A percentile compares a stretch with the other conserved stretches of the same genome.
Conservation (phyloP, 140 eudicot genomes). For the Cichorium intybus region DNA sequence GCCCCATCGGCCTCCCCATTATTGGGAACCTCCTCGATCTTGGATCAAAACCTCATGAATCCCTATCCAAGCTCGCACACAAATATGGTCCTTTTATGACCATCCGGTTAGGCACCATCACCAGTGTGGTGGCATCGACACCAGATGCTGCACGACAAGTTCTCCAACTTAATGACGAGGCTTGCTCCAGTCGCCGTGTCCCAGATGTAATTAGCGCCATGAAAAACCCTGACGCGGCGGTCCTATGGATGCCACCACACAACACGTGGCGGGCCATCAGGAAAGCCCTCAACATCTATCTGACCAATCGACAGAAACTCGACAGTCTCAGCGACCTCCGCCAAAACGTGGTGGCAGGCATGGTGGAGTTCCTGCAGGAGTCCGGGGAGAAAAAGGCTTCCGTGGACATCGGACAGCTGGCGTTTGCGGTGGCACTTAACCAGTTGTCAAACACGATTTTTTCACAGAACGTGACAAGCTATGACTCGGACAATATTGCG, state of each 20-base stretch:
- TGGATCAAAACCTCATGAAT: conserved; percentile 1
- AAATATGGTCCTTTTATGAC: conserved; percentile 1
- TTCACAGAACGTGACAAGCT: conserved; percentile 28
- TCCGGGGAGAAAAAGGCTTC: conserved; percentile 6
- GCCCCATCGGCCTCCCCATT: conserved; percentile 3
- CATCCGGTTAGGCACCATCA: neutral
- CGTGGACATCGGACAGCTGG: conserved; percentile 27
- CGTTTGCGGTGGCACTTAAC: conserved; percentile 29
- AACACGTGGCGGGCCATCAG: conserved; percentile 11
- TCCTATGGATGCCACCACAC: conserved; percentile 5
- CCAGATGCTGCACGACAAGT: neutral
- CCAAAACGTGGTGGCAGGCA: conserved; percentile 15
- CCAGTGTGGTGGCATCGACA: too few relatives aligned
- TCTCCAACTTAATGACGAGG: conserved; percentile 12
- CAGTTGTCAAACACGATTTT: conserved; percentile 33
- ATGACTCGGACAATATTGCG: neutral
- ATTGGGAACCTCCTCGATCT: neutral
- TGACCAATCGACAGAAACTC: neutral
- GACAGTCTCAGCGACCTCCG: conserved; percentile 22
- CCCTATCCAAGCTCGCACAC: neutral
- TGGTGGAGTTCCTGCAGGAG: conserved; percentile 15
- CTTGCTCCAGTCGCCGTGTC: conserved; percentile 19
- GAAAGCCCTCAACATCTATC: conserved; percentile 2
- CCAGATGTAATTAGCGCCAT: conserved; percentile 3
- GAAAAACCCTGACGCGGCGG: neutral